phyloP scores from a whole-genome alignment of 805 yeast species.

The Saccharomycodes ludwigii region DNA sequence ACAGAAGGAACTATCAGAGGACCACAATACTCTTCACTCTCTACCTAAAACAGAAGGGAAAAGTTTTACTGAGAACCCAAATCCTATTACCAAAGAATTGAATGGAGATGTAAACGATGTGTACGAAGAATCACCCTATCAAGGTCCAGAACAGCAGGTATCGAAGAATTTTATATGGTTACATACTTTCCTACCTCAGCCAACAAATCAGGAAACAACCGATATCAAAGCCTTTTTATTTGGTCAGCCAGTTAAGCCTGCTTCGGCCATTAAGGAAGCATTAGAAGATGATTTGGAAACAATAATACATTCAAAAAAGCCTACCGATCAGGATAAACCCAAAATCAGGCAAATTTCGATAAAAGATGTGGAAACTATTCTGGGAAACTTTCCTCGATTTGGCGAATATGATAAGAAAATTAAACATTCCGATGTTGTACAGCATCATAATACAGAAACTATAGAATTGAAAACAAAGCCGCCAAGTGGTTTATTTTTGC shows the following conservation, averaged over 20 bases:
- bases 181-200: slow-evolving; percentile 37
- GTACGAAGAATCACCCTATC: too few species aligned
- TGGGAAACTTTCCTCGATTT: slow-evolving; percentile 36
- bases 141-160: slow-evolving; percentile 61
- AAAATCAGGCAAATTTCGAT: background rate
- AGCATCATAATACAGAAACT: slow-evolving; percentile 33
- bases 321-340: slow-evolving; percentile 9
- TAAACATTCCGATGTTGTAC: slow-evolving; percentile 17
- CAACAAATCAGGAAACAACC: slow-evolving; percentile 16
- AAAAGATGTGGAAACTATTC: slow-evolving; percentile 9
- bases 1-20: too few species aligned
- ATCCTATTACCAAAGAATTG: too few species aligned
- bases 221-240: slow-evolving; percentile 33
- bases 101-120: too few species aligned
- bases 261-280: slow-evolving; percentile 43
- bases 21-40: too few species aligned
- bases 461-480: slow-evolving; percentile 51
- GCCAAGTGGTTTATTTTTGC: slow-evolving; percentile 60
- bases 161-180: slow-evolving; percentile 42
- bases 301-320: slow-evolving; percentile 28
- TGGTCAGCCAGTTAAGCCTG: slow-evolving; percentile 44
- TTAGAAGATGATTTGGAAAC: slow-evolving; percentile 47
- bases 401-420: slow-evolving; percentile 39
- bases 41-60: too few species aligned
- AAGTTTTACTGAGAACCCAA: too few species aligned